Conservation (phyloP, 2,329 filamentous ascomycete genomes). For the Trichoderma lentiforme region DNA sequence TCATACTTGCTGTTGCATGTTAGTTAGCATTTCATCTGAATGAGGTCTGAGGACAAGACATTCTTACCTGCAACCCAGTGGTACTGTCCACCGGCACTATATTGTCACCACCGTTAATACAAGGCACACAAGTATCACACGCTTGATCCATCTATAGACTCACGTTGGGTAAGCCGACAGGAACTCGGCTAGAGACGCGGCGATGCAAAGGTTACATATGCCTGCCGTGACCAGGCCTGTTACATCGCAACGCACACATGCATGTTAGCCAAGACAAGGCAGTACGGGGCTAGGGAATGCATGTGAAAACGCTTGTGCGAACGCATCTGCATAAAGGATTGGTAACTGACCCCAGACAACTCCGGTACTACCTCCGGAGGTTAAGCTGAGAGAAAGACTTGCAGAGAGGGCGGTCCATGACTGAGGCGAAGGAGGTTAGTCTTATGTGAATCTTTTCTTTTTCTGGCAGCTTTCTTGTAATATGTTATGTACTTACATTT, state of each 20-base stretch:
- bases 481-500: conserved; percentile 29
- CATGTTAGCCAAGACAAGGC: neutral
- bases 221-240: conserved; percentile 32
- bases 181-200: conserved; percentile 67
- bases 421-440: conserved; percentile 5
- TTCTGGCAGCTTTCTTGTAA: neutral
- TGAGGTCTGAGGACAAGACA: too few species aligned
- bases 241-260: neutral
- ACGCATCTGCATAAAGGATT: neutral
- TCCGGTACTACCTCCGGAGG: conserved; percentile 63
- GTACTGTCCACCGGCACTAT: conserved; percentile 56
- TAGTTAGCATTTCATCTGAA: conserved; percentile 42
- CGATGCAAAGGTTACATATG: conserved; percentile 43
- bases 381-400: conserved; percentile 49
- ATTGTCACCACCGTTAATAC: neutral
- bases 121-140: neutral
- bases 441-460: neutral
- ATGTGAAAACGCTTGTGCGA: neutral
- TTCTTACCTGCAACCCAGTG: conserved; percentile 62
- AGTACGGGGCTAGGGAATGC: neutral
- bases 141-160: neutral
- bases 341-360: conserved; percentile 62
- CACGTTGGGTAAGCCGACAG: conserved; percentile 57
- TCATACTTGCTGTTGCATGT: conserved; percentile 12
- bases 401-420: conserved; percentile 47